Evolutionary conservation across 768 basidiomycete species (phyloP).

Genomic region (Termitomyces sp.): DNA sequence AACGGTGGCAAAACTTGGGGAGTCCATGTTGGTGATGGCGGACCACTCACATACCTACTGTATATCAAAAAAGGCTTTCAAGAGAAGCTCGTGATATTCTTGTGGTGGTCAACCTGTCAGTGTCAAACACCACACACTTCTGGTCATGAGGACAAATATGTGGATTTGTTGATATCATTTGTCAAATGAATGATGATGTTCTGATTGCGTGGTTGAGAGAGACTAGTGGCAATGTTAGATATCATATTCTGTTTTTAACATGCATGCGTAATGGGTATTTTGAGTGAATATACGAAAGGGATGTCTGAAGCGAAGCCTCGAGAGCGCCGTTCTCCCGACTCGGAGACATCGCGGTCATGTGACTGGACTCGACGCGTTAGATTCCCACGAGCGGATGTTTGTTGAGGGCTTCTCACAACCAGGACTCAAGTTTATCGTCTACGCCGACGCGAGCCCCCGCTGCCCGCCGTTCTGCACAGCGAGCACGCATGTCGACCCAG

Average conservation of each 20-base stretch:
- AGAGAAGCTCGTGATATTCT: background rate
- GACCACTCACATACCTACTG: background rate
- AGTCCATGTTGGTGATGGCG: background rate
- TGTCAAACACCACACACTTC: background rate
- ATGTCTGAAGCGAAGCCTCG: too few species aligned
- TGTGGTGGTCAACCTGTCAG: background rate
- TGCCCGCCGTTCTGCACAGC: constrained; percentile 7
- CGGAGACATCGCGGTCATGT: constrained; percentile 34
- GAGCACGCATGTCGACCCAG: constrained; percentile 28
- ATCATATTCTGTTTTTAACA: too few species aligned
- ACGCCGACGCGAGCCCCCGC: constrained; percentile 5
- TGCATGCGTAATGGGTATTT: too few species aligned
- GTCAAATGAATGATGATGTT: too few species aligned
- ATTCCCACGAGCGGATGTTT: constrained; percentile 39
- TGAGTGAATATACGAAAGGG: too few species aligned
- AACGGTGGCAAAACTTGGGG: background rate
- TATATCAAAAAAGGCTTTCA: background rate
- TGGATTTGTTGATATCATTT: too few species aligned
- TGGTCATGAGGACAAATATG: background rate
- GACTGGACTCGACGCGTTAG: constrained; percentile 30
- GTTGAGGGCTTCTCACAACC: constrained; percentile 29
- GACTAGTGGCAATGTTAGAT: too few species aligned
- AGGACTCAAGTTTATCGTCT: constrained; percentile 7
- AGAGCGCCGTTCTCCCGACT: too few species aligned
- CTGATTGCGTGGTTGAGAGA: too few species aligned